phyloP scores from a whole-genome alignment of 202 grass and related monocot genomes.

The Eragrostis tef region DNA sequence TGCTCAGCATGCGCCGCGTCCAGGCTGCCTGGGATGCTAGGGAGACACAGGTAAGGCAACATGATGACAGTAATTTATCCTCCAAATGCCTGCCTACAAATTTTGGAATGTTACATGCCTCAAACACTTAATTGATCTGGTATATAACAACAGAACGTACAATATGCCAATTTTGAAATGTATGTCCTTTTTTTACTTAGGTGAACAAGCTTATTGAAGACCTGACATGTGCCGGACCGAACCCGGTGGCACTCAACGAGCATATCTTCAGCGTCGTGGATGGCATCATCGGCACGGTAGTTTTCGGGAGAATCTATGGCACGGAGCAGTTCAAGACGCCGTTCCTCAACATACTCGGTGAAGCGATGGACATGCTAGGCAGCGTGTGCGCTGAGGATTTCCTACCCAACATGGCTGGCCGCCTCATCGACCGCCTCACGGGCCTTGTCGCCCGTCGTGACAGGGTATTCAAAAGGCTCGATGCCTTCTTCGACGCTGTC shows the following conservation, averaged over 20 bases:
- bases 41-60: constrained; percentile 18
- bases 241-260: constrained; percentile 14
- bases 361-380: constrained; percentile 25
- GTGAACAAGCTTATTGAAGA: constrained; percentile 24
- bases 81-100: no score
- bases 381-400: constrained; percentile 49
- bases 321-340: constrained; percentile 35
- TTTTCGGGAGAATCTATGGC: constrained; percentile 36
- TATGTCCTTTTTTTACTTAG: background rate
- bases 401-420: constrained; percentile 12
- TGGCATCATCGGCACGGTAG: constrained; percentile 44
- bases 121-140: no score
- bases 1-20: constrained; percentile 47
- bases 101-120: no score
- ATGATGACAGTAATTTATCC: no score
- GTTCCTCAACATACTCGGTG: constrained; percentile 16
- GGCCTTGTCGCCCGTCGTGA: constrained; percentile 30
- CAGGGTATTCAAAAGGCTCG: constrained; percentile 39
- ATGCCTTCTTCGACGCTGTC: constrained; percentile 40
- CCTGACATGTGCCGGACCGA: constrained; percentile 12
- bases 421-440: constrained; percentile 23
- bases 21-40: constrained; percentile 42
- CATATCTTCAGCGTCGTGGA: constrained; percentile 40
- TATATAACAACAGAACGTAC: background rate
- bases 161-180: background rate